Base-by-base conservation (phyloP, 768 basidiomycete genomes). In the Mycena galericulata region DNA sequence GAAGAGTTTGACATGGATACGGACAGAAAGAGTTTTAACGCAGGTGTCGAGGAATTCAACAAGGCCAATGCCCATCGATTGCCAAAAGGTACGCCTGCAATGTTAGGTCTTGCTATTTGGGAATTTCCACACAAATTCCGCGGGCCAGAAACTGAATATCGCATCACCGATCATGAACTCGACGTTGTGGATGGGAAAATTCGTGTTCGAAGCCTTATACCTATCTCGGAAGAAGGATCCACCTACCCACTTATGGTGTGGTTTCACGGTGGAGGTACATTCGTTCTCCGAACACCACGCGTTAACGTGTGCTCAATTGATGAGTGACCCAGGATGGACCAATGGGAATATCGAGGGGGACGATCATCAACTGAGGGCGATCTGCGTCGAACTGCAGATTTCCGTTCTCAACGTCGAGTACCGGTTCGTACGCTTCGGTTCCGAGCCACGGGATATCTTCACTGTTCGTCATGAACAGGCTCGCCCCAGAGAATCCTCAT, bases 211-310 rank as follows among this genome's bases (percentile, higher is more conserved):
- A 67, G 56, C 45, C 60, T 67, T 15, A 26, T 63, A 18, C 69
- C 69, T 8, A n/a, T 20, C 47, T 47, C 53, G 27, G n/a, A 59
- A 18, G 53, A 50, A 14, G 62, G 46, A 22, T 40, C 53, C 26
- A 70, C 55, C 1, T 67, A 58, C 36, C 69, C 69, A 18, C 65
- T 70, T 27, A 40, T 70, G 53, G 41, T 70, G 17, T 70, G 69
- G 69, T 18, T 67, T 17, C 69, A 70, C 41, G 69, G 69, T 18
- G 69, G 69, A 56, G 69, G 67, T 68, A 60, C 40, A 41, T n/a
- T n/a, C 46, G 26, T 40, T 47, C n/a, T 17, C 38, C 38, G 38
- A 17, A 32, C 29, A 11, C n/a, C n/a, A n/a, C n/a, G n/a, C n/a
- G n/a, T n/a, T n/a, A n/a, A n/a, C 46, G 2, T 26, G 22, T 20